Evolutionary conservation across 495 filamentous ascomycete genomes (phyloP).

Genomic region (Thermochaetoides thermophila): DNA sequence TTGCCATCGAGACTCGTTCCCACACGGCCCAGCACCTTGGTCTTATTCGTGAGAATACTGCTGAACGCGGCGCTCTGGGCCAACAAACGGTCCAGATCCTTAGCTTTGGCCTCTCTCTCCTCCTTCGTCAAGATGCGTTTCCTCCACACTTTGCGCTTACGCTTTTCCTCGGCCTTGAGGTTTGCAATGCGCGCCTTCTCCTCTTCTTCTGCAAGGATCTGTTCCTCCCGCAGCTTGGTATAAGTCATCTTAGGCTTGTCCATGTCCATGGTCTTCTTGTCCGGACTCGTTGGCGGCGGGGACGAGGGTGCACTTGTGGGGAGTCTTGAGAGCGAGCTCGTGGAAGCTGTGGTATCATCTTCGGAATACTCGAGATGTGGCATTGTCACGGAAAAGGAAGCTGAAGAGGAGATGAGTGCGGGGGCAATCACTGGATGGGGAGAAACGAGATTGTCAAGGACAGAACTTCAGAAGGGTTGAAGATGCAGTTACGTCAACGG

Average conservation of each 20-base stretch:
- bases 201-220: constrained; percentile 38
- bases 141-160: constrained; percentile 33
- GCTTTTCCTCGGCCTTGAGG: constrained; percentile 31
- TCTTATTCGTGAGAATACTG: constrained; percentile 40
- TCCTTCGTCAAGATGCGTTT: constrained; percentile 33
- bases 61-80: constrained; percentile 33
- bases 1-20: constrained; percentile 38
- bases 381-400: constrained; percentile 10
- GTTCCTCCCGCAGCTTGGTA: constrained; percentile 22
- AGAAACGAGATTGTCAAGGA: too few relatives aligned
- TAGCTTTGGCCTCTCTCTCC: constrained; percentile 37
- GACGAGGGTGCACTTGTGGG: constrained; percentile 31
- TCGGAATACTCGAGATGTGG: constrained; percentile 17
- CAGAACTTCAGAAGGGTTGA: too few relatives aligned
- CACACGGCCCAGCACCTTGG: constrained; percentile 37
- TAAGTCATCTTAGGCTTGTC: constrained; percentile 23
- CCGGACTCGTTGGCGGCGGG: constrained; percentile 16
- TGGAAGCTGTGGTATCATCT: constrained; percentile 7
- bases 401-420: too few relatives aligned
- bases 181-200: constrained; percentile 32
- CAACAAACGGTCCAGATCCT: constrained; percentile 35
- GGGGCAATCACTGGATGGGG: too few relatives aligned
- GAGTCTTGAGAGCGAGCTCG: constrained; percentile 19
- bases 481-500: too few relatives aligned
- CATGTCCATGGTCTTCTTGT: constrained; percentile 1